Base-by-base conservation (phyloP, 2,329 filamentous ascomycete species). In the Hymenoscyphus occultus region DNA sequence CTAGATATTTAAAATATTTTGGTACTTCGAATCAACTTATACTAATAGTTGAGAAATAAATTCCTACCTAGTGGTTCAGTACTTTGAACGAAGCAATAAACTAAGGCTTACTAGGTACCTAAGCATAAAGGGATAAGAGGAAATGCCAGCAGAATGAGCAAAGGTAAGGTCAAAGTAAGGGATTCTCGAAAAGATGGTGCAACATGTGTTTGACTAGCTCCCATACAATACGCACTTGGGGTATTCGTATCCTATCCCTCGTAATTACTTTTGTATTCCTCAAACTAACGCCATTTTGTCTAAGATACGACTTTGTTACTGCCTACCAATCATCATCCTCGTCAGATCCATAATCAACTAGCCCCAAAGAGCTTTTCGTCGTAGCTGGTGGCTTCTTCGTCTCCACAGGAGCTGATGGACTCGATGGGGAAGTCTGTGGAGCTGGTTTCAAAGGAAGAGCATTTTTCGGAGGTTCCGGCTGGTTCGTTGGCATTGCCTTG, bases 271-370 rank as follows among this genome's bases (percentile, higher is more conserved):
- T 54, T 54, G 19, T 12, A 12, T 5, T 22, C 48, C 48, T 28
- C n/a, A 54, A 54, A 54, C 48, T 19, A 28, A 54, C 48, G 48
- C 48, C 48, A 54, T 2, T 35, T 35, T 35, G 9, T 19, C 13
- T 16, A 28, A 22, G 22, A 54, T 28, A 54, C 48, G 22, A 28
- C 12, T 54, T 28, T 54, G 48, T 19, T 22, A 54, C 48, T 39
- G 31, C 16, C 32, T 57, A 70, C 57, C 66, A 69, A 73, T 74
- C 76, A 28, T 83, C 81, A 56, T 83, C 81, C 19, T 80, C 78
- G 57, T 86, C 84, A 1, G 84, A 87, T 5, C 81, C 84, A 68
- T 87, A 88, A 64, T 79, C 80, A 13, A 86, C 84, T 48, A 87
- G 72, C 0, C 79, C 79, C 57, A 80, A 61, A 13, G 19, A 28